Evolutionary conservation across 176 grass and related monocot species (phyloP).

Genomic region (Ananas comosus): DNA sequence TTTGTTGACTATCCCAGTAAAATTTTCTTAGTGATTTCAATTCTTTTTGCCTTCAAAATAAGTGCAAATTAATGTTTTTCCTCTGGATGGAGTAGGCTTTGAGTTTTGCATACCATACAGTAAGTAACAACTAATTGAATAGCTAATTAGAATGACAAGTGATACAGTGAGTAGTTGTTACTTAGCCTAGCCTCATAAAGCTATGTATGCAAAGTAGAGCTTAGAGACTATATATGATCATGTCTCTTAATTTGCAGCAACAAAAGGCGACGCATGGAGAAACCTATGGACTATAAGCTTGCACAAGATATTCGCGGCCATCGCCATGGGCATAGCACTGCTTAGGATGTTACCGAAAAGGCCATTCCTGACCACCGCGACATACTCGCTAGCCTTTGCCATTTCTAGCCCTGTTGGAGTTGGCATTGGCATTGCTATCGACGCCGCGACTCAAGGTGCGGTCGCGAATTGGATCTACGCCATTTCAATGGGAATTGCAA

Average conservation of each 20-base stretch:
- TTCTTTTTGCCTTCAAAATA: too few species aligned
- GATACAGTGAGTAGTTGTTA: too few species aligned
- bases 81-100: too few species aligned
- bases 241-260: constrained; percentile 13
- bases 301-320: constrained; percentile 62
- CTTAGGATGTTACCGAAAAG: constrained; percentile 45
- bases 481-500: constrained; percentile 59
- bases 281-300: constrained; percentile 75
- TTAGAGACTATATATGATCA: neutral
- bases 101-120: too few species aligned
- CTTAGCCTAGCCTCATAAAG: too few species aligned
- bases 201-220: neutral
- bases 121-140: too few species aligned
- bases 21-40: too few species aligned
- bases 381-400: constrained; percentile 52
- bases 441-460: constrained; percentile 31
- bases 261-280: constrained; percentile 42
- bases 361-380: constrained; percentile 35
- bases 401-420: constrained; percentile 51
- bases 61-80: too few species aligned
- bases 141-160: too few species aligned
- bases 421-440: constrained; percentile 56
- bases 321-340: constrained; percentile 75
- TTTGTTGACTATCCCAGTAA: too few species aligned
- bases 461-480: constrained; percentile 50